phyloP scores from a whole-genome alignment of 345 rosid genomes.

The Pistacia integerrima region DNA sequence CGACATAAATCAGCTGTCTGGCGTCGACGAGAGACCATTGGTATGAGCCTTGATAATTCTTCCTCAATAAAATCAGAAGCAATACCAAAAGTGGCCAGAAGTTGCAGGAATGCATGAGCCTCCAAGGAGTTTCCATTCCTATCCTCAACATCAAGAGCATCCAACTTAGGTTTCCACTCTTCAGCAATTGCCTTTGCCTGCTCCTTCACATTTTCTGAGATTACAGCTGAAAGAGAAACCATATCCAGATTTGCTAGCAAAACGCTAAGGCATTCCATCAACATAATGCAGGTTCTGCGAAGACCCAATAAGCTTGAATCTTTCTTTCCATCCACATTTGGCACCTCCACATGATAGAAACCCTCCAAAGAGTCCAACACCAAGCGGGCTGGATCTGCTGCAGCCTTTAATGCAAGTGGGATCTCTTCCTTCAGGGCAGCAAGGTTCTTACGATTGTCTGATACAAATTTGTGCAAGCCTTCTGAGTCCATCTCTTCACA shows the following conservation, averaged over 20 bases:
- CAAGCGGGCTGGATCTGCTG: slow-evolving; percentile 73
- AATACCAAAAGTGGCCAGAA: slow-evolving; percentile 82
- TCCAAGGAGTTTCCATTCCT: slow-evolving; percentile 98
- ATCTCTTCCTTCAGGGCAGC: slow-evolving; percentile 85
- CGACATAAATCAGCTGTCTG: slow-evolving; percentile 95
- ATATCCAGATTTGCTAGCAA: slow-evolving; percentile 54
- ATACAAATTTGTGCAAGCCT: slow-evolving; percentile 91
- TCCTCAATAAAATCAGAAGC: slow-evolving; percentile 78
- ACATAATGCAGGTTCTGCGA: slow-evolving; percentile 96
- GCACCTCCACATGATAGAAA: slow-evolving; percentile 67
- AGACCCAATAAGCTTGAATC: slow-evolving; percentile 85
- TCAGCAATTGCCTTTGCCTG: slow-evolving; percentile 80
- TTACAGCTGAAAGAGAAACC: slow-evolving; percentile 49
- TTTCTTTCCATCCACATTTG: slow-evolving; percentile 79
- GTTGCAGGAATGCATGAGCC: slow-evolving; percentile 98
- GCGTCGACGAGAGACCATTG: slow-evolving; percentile 99
- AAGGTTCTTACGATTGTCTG: slow-evolving; percentile 98
- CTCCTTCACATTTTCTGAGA: slow-evolving; percentile 66
- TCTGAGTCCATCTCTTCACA: slow-evolving; percentile 87
- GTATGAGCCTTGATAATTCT: slow-evolving; percentile 71
- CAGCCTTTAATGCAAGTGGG: slow-evolving; percentile 77
- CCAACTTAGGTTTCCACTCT: slow-evolving; percentile 91
- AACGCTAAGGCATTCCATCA: slow-evolving; percentile 96
- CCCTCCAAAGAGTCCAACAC: slow-evolving; percentile 83
- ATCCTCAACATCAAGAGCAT: slow-evolving; percentile 71